These are phyloP conservation scores for Trichoderma lentiforme DNA, from an alignment of 2,329 filamentous ascomycete species.

Conservation along the genomic window DNA sequence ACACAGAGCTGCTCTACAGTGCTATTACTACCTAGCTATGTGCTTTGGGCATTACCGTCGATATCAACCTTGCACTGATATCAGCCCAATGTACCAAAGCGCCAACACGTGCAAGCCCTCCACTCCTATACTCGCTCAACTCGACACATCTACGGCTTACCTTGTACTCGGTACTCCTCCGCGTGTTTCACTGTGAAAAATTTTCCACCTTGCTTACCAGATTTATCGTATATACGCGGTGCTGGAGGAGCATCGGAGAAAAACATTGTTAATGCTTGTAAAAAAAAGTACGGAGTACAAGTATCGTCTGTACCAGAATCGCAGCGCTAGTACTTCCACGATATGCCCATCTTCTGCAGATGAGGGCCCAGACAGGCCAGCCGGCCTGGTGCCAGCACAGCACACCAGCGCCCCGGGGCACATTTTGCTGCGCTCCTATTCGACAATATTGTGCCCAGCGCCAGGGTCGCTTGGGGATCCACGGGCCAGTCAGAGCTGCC, in stretches of 20 bases:
- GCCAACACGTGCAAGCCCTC: neutral
- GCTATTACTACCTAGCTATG: neutral
- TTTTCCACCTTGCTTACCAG: neutral
- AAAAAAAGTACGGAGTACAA: neutral
- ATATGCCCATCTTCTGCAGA: neutral
- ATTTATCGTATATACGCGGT: neutral
- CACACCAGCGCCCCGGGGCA: slow-evolving; percentile 16
- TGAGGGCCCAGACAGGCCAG: slow-evolving; percentile 13
- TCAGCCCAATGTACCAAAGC: neutral
- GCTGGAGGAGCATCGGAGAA: neutral
- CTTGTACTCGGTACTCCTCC: neutral
- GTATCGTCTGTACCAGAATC: neutral
- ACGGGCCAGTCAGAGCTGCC: slow-evolving; percentile 4
- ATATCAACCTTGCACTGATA: neutral
- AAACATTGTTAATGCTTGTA: neutral
- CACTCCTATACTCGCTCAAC: neutral
- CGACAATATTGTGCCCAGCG: neutral
- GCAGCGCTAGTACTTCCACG: neutral
- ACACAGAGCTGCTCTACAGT: neutral
- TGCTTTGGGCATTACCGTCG: neutral
- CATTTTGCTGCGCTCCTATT: slow-evolving; percentile 19
- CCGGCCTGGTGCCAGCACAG: slow-evolving; percentile 21
- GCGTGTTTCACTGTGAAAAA: neutral
- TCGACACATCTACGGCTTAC: neutral
- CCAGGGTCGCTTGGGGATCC: neutral